These are phyloP conservation scores for Citrus hindsii DNA, from an alignment of 345 rosid genomes.

Conservation along the genomic window DNA sequence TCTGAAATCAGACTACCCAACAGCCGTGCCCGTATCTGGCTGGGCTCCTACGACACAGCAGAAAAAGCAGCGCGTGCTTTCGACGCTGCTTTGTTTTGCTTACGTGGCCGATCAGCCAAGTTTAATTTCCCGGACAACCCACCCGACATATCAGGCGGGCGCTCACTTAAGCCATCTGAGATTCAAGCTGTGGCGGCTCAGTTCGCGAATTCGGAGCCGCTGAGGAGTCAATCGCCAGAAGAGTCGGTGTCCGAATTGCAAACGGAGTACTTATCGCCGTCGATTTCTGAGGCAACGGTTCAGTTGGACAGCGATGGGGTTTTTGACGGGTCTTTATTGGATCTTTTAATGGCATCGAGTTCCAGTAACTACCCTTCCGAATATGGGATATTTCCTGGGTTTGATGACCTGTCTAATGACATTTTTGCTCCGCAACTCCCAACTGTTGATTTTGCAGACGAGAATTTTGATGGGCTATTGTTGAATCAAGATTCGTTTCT, in stretches of 20 bases:
- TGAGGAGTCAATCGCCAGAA: slow-evolving; percentile 9
- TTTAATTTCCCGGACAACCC: slow-evolving; percentile 76
- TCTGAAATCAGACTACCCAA: slow-evolving; percentile 60
- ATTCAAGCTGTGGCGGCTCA: slow-evolving; percentile 60
- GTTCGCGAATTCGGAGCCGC: slow-evolving; percentile 46
- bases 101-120: slow-evolving; percentile 55
- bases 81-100: slow-evolving; percentile 79
- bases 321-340: slow-evolving; percentile 28
- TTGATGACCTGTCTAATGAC: slow-evolving; percentile 45
- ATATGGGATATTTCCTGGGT: slow-evolving; percentile 47
- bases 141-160: slow-evolving; percentile 51
- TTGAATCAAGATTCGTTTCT: slow-evolving; percentile 40
- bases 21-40: slow-evolving; percentile 58
- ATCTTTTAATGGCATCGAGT: slow-evolving; percentile 20
- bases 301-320: slow-evolving; percentile 25
- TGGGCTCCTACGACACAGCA: slow-evolving; percentile 64
- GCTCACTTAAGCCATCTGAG: slow-evolving; percentile 41
- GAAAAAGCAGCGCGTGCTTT: slow-evolving; percentile 86
- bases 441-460: slow-evolving; percentile 30
- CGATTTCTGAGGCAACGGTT: slow-evolving; percentile 36
- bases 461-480: slow-evolving; percentile 27
- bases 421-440: slow-evolving; percentile 26
- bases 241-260: slow-evolving; percentile 26
- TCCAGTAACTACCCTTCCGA: slow-evolving; percentile 32
- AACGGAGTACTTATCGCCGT: slow-evolving; percentile 44